Conservation (phyloP, 2,329 filamentous ascomycete genomes). For the Aspergillus persii region DNA sequence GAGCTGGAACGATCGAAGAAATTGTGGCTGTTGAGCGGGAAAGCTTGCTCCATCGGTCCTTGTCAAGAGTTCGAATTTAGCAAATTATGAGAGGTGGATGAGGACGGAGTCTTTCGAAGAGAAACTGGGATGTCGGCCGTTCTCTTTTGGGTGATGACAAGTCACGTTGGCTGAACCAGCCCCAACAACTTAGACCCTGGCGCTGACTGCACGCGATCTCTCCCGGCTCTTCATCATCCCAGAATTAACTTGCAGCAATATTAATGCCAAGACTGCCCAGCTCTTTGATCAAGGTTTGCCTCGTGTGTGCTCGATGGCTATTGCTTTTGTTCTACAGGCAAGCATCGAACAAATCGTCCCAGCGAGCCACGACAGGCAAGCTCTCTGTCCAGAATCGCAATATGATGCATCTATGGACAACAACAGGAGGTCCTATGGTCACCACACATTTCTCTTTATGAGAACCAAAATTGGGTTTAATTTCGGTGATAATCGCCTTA, state of each 20-base stretch:
- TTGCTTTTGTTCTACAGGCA: neutral
- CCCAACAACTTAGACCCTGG: neutral
- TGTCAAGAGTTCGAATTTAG: neutral
- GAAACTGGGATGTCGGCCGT: neutral
- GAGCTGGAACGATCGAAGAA: neutral
- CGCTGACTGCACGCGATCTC: neutral
- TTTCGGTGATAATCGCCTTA: neutral
- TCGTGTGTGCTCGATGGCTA: neutral
- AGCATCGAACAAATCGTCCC: no score
- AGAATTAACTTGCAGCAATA: neutral
- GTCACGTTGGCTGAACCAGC: no score
- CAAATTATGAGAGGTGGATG: neutral
- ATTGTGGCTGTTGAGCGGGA: neutral
- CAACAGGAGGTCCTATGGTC: no score
- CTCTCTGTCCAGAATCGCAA: no score
- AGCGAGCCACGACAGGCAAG: no score
- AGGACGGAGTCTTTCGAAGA: neutral
- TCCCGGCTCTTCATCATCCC: neutral
- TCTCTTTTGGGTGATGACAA: neutral
- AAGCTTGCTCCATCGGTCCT: neutral
- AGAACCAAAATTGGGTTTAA: neutral
- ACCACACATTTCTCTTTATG: no score
- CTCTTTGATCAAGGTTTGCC: neutral
- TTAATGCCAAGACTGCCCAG: neutral
- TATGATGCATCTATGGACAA: no score